Base-by-base conservation (phyloP, 352 stramenopile genomes). In the Pythium coloratum region DNA sequence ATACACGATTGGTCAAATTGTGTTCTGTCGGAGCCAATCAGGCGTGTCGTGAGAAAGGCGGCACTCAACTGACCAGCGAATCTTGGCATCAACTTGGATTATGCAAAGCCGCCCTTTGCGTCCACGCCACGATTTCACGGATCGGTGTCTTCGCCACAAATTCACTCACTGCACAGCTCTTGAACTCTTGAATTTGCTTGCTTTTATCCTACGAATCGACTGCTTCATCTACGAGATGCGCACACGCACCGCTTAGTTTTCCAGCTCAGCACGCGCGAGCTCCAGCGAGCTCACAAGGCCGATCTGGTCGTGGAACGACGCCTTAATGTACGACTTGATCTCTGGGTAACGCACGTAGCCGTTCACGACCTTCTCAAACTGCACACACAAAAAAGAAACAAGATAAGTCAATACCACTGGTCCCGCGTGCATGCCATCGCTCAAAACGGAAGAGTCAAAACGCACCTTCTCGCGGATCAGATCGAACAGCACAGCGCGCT, bases 401-500 rank as follows among this genome's bases (percentile, higher is more conserved):
- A 24, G 36, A 59, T 9, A 53, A 58, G 40, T 67, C 28, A 60
- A 32, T 20, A 53, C 56, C 0, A 46, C 38, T 16, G 36, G 8
- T 14, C 36, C 12, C 16, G 36, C 36, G 16, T 44, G 36, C 36
- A 12, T 24, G 20, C 20, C 12, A 36, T 18, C 16, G 44, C 10
- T 63, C 36, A 30, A 6, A 20, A 38, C 26, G 30, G 13, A 67
- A 54, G 16, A 54, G 14, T 44, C 4, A 26, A n/a, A 14, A 44
- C 32, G 40, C 69, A 72, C 66, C 66, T 92, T 92, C 46, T 84
- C 73, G 66, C 83, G 86, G 65, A 94, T 89, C 38, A 90, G 73
- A 26, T 88, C 72, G 59, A 97, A 96, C 30, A 98, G 76, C 50
- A 89, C 82, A 36, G 75, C 70, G 49, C 94, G 92, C 76, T 97